phyloP scores from a whole-genome alignment of 2,329 filamentous ascomycete species.

The Clarireedia paspali region DNA sequence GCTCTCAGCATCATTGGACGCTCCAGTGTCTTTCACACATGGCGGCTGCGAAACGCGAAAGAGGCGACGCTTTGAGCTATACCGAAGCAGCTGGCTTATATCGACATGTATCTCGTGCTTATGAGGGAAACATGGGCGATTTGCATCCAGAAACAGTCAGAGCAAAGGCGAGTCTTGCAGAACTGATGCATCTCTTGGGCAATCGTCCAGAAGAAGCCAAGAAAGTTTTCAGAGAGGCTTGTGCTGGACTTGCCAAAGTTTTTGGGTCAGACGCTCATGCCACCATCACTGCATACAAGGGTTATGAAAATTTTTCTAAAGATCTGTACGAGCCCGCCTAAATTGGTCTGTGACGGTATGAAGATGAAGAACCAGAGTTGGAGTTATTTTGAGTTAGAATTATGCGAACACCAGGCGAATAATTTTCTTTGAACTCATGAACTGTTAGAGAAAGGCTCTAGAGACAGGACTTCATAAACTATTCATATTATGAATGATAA shows the following conservation, averaged over 20 bases:
- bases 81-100: constrained; percentile 17
- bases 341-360: background rate
- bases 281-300: constrained; percentile 18
- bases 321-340: constrained; percentile 12
- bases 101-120: constrained; percentile 15
- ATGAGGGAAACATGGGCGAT: constrained; percentile 18
- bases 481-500: background rate
- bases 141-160: constrained; percentile 23
- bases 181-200: constrained; percentile 15
- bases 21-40: constrained; percentile 19
- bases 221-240: constrained; percentile 21
- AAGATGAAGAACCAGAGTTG: too few species aligned
- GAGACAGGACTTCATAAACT: background rate
- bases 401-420: too few species aligned
- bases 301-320: constrained; percentile 22
- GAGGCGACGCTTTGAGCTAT: constrained; percentile 11
- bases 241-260: constrained; percentile 18
- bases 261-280: constrained; percentile 20
- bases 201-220: constrained; percentile 16
- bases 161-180: constrained; percentile 17
- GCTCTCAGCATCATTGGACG: constrained; percentile 21
- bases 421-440: background rate
- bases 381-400: too few species aligned
- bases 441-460: background rate
- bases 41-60: constrained; percentile 18